Base-by-base conservation (phyloP, 306 rosid species). In the Echinosophora koreensis region DNA sequence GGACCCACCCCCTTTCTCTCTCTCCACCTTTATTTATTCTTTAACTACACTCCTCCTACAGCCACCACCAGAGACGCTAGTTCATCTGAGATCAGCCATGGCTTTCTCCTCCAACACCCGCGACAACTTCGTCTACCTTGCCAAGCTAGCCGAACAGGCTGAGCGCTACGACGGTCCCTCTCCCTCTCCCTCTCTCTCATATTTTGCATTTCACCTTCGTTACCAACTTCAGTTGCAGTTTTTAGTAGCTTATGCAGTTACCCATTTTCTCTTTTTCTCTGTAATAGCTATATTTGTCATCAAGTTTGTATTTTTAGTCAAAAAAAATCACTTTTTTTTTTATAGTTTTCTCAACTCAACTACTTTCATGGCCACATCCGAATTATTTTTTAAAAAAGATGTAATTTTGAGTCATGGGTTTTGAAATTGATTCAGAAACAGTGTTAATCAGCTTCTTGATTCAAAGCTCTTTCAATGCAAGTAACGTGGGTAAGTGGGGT, bases 161-260 rank as follows among this genome's bases (percentile, higher is more conserved):
- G 85, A 81, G 58, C 88, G 85, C 58, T 85, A 85, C 41, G 83
- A 81, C 16, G 88, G 88, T 85, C 9, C 9, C 44, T 39, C 44
- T 39, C 8, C 4, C 41, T 39, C 8, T 4, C 41, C 4, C 41
- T 64, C 75, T 75, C 71, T 69, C 42, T 77, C 69, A 2, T 5
- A 4, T 35, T 35, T 35, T 35, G 39, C 39, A 35, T 35, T 35
- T 72, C 66, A 18, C 28, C 17, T 72, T 7, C 56, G 54, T 77
- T 77, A 6, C 22, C 60, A 54, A 57, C 67, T 81, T 62, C 65
- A 10, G 6, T 34, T 28, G 27, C 35, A 30, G 35, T 71, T 71
- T 47, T 39, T 35, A 22, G 27, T 50, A 35, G 17, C 64, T 77
- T 44, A 11, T 77, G 1, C 17, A 5, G 3, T 71, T 28, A 16